phyloP scores from a whole-genome alignment of 2,329 filamentous ascomycete genomes.

The Pseudocercospora pini-densiflorae region DNA sequence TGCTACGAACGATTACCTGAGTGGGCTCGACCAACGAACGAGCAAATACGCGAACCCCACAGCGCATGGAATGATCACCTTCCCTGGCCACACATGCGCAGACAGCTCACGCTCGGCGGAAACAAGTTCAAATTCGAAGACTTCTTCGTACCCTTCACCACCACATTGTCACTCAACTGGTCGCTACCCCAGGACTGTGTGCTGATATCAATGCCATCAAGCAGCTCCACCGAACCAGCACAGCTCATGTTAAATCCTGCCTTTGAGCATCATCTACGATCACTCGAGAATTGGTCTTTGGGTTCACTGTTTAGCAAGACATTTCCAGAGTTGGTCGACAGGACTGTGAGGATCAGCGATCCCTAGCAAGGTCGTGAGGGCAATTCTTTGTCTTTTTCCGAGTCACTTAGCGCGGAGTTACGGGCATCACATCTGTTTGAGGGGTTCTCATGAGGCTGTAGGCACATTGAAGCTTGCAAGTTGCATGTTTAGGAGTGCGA shows the following conservation, averaged over 20 bases:
- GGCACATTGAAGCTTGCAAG: not conserved
- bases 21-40: conserved; percentile 69
- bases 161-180: conserved; percentile 80
- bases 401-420: conserved; percentile 5
- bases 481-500: not conserved
- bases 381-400: not conserved
- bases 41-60: conserved; percentile 70
- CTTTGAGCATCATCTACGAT: conserved; percentile 78
- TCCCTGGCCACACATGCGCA: conserved; percentile 78
- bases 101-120: conserved; percentile 58
- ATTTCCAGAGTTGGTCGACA: conserved; percentile 40
- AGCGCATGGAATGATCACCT: conserved; percentile 83
- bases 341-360: conserved; percentile 34
- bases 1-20: conserved; percentile 79
- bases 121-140: conserved; percentile 64
- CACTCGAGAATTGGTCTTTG: conserved; percentile 80
- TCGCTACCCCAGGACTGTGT: conserved; percentile 76
- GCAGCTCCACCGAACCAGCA: conserved; percentile 36
- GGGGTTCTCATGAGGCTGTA: not conserved
- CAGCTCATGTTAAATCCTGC: conserved; percentile 82
- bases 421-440: not conserved
- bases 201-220: conserved; percentile 50
- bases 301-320: conserved; percentile 55
- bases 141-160: conserved; percentile 83
- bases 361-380: conserved; percentile 6